Evolutionary conservation across 305 asterid genomes (phyloP).

Genomic region (Fraxinus albicans): DNA sequence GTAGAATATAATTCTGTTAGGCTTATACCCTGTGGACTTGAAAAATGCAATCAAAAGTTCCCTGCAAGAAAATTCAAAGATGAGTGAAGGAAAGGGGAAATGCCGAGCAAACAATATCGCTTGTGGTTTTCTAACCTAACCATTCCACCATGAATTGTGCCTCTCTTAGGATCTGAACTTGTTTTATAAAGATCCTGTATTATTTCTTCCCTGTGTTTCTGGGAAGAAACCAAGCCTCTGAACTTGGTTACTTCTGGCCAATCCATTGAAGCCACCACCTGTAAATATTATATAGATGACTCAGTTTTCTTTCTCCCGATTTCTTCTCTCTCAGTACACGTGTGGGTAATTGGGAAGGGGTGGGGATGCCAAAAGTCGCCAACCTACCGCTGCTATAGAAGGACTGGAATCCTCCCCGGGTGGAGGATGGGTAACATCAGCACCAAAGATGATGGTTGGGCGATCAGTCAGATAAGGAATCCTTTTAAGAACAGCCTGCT

Average conservation of each 20-base stretch:
- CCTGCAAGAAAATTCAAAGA: conserved; percentile 39
- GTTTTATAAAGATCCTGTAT: conserved; percentile 55
- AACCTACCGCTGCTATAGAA: conserved; percentile 77
- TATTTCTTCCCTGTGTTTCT: conserved; percentile 61
- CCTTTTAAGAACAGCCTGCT: conserved; percentile 28
- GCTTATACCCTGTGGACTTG: conserved; percentile 40
- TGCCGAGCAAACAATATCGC: neutral
- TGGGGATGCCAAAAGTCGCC: neutral
- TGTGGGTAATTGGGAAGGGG: neutral
- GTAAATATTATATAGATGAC: conserved; percentile 11
- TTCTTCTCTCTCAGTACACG: neutral
- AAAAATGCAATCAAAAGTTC: conserved; percentile 56
- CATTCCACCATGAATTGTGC: conserved; percentile 59
- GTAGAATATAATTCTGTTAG: conserved; percentile 67
- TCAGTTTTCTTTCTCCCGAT: neutral
- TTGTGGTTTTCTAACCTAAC: conserved; percentile 47
- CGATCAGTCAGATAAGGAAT: conserved; percentile 44
- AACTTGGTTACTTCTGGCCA: conserved; percentile 86
- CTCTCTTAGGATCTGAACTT: conserved; percentile 38
- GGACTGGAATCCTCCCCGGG: conserved; percentile 87
- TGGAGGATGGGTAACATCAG: conserved; percentile 89
- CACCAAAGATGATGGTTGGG: conserved; percentile 81
- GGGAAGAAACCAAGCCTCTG: conserved; percentile 78
- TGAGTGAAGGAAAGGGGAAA: neutral
- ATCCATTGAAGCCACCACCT: conserved; percentile 96